Evolutionary conservation across 805 yeast species (phyloP).

Genomic region (Zygoascus bituminiphila): DNA sequence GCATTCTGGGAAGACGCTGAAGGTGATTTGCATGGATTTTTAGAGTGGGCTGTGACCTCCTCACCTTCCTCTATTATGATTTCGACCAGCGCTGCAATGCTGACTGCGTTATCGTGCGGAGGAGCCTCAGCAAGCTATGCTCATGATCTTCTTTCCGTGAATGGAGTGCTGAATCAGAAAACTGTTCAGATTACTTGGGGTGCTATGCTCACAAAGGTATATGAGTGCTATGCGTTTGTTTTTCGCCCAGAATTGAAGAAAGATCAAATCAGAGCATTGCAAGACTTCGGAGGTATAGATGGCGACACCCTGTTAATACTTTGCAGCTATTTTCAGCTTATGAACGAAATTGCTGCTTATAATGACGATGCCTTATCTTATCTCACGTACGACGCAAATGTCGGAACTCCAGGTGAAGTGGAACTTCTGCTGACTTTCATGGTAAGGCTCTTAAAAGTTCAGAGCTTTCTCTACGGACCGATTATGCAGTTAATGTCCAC

Average conservation of each 20-base stretch:
- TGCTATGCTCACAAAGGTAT: not conserved
- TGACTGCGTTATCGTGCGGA: constrained; percentile 67
- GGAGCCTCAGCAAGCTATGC: constrained; percentile 40
- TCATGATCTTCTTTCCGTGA: constrained; percentile 11
- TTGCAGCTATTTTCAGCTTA: constrained; percentile 62
- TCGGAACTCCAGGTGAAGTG: not conserved
- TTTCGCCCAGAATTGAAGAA: not conserved
- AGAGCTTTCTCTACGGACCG: constrained; percentile 46
- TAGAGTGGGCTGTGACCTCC: constrained; percentile 76
- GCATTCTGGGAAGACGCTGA: constrained; percentile 62
- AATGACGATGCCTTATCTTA: constrained; percentile 25
- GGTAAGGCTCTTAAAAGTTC: constrained; percentile 38
- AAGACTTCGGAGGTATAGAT: constrained; percentile 34
- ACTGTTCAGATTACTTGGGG: not conserved
- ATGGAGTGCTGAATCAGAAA: not conserved
- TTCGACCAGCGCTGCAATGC: constrained; percentile 69
- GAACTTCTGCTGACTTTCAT: constrained; percentile 16
- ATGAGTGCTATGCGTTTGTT: constrained; percentile 21
- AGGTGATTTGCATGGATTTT: constrained; percentile 65
- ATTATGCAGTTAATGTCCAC: constrained; percentile 49
- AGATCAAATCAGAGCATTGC: not conserved
- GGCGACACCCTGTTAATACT: constrained; percentile 74
- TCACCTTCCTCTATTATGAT: constrained; percentile 2
- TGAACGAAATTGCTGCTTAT: constrained; percentile 44
- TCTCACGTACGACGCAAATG: not conserved